Conservation (phyloP, 768 basidiomycete genomes). For the Mycena epipterygia region DNA sequence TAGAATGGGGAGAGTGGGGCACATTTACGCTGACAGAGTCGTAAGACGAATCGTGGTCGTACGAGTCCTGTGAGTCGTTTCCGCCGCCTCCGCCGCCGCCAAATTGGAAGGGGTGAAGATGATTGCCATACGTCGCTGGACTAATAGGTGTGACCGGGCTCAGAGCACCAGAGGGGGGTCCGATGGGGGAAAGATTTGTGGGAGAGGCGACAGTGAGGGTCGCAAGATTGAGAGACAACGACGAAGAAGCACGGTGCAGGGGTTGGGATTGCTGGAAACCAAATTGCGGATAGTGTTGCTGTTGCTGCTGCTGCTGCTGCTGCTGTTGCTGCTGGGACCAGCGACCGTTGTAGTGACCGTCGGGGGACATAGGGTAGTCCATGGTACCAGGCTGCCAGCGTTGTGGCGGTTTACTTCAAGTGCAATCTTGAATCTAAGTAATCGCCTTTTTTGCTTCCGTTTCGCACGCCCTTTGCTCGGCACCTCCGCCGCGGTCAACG, state of each 20-base stretch:
- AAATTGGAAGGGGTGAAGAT: constrained; percentile 64
- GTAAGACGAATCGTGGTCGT: constrained; percentile 49
- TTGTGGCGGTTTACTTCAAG: neutral
- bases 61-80: constrained; percentile 39
- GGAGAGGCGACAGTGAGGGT: constrained; percentile 77
- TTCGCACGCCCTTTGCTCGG: neutral
- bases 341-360: constrained; percentile 35
- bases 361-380: constrained; percentile 11
- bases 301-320: constrained; percentile 42
- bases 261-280: constrained; percentile 46
- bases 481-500: neutral
- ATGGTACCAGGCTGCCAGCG: constrained; percentile 5
- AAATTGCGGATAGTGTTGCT: constrained; percentile 47
- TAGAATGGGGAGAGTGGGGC: constrained; percentile 62
- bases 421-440: constrained; percentile 1
- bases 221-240: constrained; percentile 77
- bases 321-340: constrained; percentile 50
- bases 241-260: constrained; percentile 35
- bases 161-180: constrained; percentile 56
- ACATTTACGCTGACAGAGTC: constrained; percentile 45
- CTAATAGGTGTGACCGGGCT: constrained; percentile 74
- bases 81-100: constrained; percentile 7
- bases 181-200: constrained; percentile 74
- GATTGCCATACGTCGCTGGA: constrained; percentile 59
- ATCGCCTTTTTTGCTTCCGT: constrained; percentile 3